Conservation (phyloP, 768 basidiomycete species). For the Termitomyces sp. region DNA sequence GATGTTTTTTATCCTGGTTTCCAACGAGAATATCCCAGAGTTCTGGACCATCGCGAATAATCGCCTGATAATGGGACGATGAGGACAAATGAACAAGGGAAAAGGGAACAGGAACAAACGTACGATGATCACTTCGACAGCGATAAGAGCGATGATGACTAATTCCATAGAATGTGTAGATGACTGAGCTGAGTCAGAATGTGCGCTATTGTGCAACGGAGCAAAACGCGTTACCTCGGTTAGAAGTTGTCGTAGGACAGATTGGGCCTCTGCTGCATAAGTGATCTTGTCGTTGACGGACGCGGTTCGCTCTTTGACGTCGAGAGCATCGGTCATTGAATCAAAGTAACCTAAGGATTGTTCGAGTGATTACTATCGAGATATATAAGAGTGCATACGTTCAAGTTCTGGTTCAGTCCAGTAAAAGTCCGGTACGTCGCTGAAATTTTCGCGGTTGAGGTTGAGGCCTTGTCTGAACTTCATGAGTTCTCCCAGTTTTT, state of each 20-base stretch:
- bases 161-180: conserved; percentile 91
- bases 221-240: conserved; percentile 57
- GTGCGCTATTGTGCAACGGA: background rate
- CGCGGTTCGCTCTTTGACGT: conserved; percentile 76
- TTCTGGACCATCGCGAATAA: conserved; percentile 77
- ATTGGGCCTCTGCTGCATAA: conserved; percentile 87
- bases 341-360: conserved; percentile 68
- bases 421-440: conserved; percentile 87
- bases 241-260: conserved; percentile 80
- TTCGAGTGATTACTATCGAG: background rate
- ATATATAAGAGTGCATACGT: conserved; percentile 33
- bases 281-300: conserved; percentile 91
- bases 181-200: conserved; percentile 44
- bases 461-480: conserved; percentile 91
- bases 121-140: conserved; percentile 92
- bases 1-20: conserved; percentile 19
- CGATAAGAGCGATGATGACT: conserved; percentile 91
- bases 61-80: conserved; percentile 38
- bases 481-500: conserved; percentile 89
- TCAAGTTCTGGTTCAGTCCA: conserved; percentile 94
- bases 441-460: conserved; percentile 83
- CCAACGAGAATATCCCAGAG: conserved; percentile 55
- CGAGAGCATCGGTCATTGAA: conserved; percentile 78
- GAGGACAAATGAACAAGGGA: background rate
- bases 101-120: conserved; percentile 19